Percentiles rank a stretch among this genome's conserved stretches.
phyloP scores from a whole-genome alignment of 208 protist species.

The Leptomonas seymouri region DNA sequence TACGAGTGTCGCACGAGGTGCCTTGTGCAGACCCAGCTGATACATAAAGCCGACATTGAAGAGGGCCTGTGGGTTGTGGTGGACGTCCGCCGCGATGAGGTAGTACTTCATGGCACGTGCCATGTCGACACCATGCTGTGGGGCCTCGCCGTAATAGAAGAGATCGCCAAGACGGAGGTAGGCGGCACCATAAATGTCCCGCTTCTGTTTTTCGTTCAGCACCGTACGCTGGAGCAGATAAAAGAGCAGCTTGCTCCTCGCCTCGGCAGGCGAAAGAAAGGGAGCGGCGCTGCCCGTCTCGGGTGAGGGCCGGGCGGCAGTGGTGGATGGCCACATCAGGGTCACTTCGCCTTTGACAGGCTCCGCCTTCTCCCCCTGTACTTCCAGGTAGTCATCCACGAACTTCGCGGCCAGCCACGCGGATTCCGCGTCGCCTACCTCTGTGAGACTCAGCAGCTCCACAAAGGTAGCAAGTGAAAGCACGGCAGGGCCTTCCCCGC shows the following conservation, averaged over 20 bases:
- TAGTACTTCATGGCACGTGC: constrained; percentile 63
- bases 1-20: constrained; percentile 22
- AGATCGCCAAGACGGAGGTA: constrained; percentile 73
- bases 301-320: neutral
- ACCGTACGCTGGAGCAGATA: constrained; percentile 45
- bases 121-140: constrained; percentile 49
- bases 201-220: constrained; percentile 18
- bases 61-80: constrained; percentile 41
- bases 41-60: constrained; percentile 79
- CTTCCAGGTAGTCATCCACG: constrained; percentile 39
- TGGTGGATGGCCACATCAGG: constrained; percentile 18
- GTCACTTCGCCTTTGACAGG: constrained; percentile 5
- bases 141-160: constrained; percentile 70
- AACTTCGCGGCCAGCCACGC: constrained; percentile 38
- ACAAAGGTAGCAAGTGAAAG: constrained; percentile 47
- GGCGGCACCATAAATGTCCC: constrained; percentile 27
- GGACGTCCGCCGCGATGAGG: constrained; percentile 39
- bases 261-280: constrained; percentile 56
- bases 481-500: constrained; percentile 18
- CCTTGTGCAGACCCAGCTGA: constrained; percentile 52
- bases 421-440: constrained; percentile 45
- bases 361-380: constrained; percentile 27
- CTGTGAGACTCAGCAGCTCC: constrained; percentile 55
- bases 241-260: constrained; percentile 44
- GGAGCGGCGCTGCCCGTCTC: neutral